Percentiles rank a stretch among this genome's conserved stretches.
Conservation (phyloP, 1,284 basidiomycete species). For the Trichosporon sp. region DNA sequence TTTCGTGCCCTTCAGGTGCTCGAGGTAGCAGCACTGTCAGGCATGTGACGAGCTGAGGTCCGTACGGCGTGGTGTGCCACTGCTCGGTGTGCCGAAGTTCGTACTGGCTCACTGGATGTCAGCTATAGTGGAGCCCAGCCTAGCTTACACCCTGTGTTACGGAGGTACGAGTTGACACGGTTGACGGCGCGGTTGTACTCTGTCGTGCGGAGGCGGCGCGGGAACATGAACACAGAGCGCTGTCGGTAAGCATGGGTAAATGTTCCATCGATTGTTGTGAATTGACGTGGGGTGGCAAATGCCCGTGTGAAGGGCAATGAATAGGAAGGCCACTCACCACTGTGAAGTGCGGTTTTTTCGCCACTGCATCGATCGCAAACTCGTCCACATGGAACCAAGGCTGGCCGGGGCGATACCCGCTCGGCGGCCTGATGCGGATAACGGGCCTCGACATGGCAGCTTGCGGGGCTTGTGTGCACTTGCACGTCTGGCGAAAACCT, state of each 20-base stretch:
- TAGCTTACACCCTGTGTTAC: background rate
- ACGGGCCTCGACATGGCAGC: background rate
- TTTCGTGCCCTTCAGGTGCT: background rate
- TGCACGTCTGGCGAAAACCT: no score
- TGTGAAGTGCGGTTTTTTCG: background rate
- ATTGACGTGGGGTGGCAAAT: background rate
- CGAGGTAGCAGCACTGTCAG: background rate
- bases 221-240: constrained; percentile 3
- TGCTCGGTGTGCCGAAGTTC: background rate
- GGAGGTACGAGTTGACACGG: background rate
- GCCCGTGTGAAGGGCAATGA: background rate
- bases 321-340: background rate
- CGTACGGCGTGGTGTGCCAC: background rate
- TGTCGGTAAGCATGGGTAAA: background rate
- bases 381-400: background rate
- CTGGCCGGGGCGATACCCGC: background rate
- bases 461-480: background rate
- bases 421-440: background rate
- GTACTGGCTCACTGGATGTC: background rate
- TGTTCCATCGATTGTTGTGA: no score
- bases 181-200: background rate
- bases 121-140: background rate
- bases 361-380: background rate
- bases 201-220: background rate
- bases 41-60: background rate